Evolutionary conservation across 2,329 filamentous ascomycete genomes (phyloP), one percentile per base, ranked within the genome.

Genomic region (Iodosphaeria phyllophila): DNA sequence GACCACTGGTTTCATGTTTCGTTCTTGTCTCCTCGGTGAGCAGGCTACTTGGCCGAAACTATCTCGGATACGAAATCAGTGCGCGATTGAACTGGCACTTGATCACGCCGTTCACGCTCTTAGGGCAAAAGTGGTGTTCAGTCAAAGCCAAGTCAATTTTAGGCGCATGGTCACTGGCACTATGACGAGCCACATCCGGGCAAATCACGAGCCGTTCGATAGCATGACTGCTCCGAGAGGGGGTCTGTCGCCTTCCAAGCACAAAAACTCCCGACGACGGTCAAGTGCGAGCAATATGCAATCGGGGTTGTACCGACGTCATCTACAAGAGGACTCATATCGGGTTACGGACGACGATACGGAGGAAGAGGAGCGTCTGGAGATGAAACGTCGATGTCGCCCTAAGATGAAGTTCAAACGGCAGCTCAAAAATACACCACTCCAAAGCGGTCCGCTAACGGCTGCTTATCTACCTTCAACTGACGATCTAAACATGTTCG

Each of bases 21-120:
- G 75, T 23, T 74, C 78, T 6, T 77, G 77, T 38, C 53, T 80
- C 5, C 63, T 68, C 14, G 86, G 86, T 5, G 79, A 93, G 47
- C 64, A 73, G 29, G 84, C 86, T 3, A 92, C 84, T 0, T 95
- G 84, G 86, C 83, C 84, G 1, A 84, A 84, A 43, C 54, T 95
- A 7, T 76, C 75, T 33, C 70, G 82, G 8, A 77, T 95, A 38
- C 64, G 78, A 19, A 89, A 92, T 40, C 75, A 83, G 27, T 82
- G 82, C 37, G 79, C 83, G 3, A 80, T 93, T 27, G 86, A 95
- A 44, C 53, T 92, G 23, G 80, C 83, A 4, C 53, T 95, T 2
- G 78, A 89, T 41, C 60, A 66, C 12, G 75, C 77, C 3, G 74
- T 86, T 1, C 72, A 77, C 32, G 56, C 60, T 8, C 52, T 83